These are phyloP conservation scores for Coleophoma cylindrospora DNA, from an alignment of 2,329 filamentous ascomycete genomes.

Conservation along the genomic window DNA sequence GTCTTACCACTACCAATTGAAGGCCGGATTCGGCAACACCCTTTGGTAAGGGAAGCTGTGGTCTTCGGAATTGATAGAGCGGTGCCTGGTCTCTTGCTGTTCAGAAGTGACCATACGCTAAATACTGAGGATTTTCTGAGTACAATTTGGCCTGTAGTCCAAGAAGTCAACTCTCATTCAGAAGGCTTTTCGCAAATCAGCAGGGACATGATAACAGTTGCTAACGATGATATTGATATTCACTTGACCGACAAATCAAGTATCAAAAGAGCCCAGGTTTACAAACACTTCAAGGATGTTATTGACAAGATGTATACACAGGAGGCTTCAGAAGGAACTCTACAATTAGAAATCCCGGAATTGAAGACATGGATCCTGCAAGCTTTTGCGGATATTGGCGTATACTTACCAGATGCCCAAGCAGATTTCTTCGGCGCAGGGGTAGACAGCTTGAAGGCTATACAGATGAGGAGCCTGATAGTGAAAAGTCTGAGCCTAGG, in stretches of 20 bases:
- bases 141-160: slow-evolving; percentile 43
- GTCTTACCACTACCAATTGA: slow-evolving; percentile 43
- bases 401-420: slow-evolving; percentile 21
- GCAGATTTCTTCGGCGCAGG: slow-evolving; percentile 55
- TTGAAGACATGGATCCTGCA: slow-evolving; percentile 26
- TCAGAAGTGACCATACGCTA: slow-evolving; percentile 38
- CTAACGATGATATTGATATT: slow-evolving; percentile 36
- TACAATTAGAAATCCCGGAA: slow-evolving; percentile 17
- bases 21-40: slow-evolving; percentile 45
- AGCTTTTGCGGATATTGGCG: slow-evolving; percentile 2
- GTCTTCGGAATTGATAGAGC: slow-evolving; percentile 50
- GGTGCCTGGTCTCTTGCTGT: slow-evolving; percentile 47
- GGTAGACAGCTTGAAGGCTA: slow-evolving; percentile 54
- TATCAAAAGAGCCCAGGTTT: slow-evolving; percentile 44
- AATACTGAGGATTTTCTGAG: slow-evolving; percentile 40
- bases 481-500: slow-evolving; percentile 44
- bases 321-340: slow-evolving; percentile 13
- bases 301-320: slow-evolving; percentile 30
- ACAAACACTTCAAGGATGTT: slow-evolving; percentile 34
- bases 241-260: slow-evolving; percentile 49
- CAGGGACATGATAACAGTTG: slow-evolving; percentile 44
- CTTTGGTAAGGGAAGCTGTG: slow-evolving; percentile 48
- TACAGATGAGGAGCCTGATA: slow-evolving; percentile 47
- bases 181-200: slow-evolving; percentile 49
- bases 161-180: slow-evolving; percentile 42